phyloP scores from a whole-genome alignment of 2,329 filamentous ascomycete genomes.

The Amphichorda felina region DNA sequence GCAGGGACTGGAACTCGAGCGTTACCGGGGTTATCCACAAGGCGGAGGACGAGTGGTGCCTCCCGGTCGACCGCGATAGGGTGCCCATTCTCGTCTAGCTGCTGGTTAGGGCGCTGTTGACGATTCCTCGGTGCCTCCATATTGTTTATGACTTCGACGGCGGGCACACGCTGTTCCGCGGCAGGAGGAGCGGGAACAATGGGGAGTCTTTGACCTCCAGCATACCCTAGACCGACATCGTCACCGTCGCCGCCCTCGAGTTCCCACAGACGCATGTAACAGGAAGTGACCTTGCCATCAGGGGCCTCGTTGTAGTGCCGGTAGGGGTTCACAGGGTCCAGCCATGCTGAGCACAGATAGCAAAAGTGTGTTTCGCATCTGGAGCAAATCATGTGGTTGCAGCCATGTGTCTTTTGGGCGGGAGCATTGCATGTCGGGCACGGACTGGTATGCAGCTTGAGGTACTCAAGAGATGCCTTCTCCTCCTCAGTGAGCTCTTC shows the following conservation, averaged over 20 bases:
- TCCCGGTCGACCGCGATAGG: conserved; percentile 38
- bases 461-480: conserved; percentile 74
- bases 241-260: conserved; percentile 65
- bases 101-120: neutral
- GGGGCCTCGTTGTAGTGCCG: conserved; percentile 68
- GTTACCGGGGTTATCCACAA: conserved; percentile 25
- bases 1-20: conserved; percentile 13
- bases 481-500: conserved; percentile 74
- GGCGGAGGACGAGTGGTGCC: conserved; percentile 43
- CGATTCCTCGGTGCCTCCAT: neutral
- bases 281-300: conserved; percentile 42
- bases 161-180: no score
- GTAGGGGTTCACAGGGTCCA: conserved; percentile 73
- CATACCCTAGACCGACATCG: conserved; percentile 33
- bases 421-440: conserved; percentile 82
- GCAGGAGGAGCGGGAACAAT: no score
- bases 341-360: conserved; percentile 84
- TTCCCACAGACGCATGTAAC: conserved; percentile 85
- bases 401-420: conserved; percentile 83
- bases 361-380: conserved; percentile 89
- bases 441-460: conserved; percentile 68
- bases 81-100: conserved; percentile 10
- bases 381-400: conserved; percentile 94
- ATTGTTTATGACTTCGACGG: no score
- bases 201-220: conserved; percentile 23